phyloP scores from a whole-genome alignment of 148 eudicot species.

The Rheum nobile region DNA sequence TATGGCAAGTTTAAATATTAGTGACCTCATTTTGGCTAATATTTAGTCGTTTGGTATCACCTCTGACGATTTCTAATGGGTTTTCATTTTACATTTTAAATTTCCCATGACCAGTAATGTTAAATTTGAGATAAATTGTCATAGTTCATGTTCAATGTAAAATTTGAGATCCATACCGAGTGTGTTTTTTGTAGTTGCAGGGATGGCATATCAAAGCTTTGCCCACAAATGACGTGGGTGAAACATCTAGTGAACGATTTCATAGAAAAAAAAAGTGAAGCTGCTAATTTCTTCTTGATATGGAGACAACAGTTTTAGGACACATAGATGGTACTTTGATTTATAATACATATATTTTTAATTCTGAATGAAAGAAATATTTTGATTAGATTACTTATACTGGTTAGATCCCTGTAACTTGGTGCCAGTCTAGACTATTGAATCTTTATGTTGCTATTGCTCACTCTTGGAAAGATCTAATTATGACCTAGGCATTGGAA shows the following conservation, averaged over 20 bases:
- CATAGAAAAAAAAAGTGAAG: constrained; percentile 11
- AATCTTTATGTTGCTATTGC: not conserved
- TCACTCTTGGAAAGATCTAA: not conserved
- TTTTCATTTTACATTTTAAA: not conserved
- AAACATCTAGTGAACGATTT: constrained; percentile 20
- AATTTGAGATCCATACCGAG: not conserved
- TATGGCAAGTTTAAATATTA: not conserved
- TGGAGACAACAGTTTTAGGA: constrained; percentile 82
- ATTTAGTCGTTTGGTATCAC: not conserved
- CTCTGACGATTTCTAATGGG: not conserved
- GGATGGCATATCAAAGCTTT: constrained; percentile 30
- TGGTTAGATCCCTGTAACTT: no score
- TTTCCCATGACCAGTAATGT: not conserved
- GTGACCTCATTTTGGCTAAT: not conserved
- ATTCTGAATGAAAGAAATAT: not conserved
- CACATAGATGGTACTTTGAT: constrained; percentile 46
- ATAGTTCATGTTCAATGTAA: not conserved
- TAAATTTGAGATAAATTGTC: not conserved
- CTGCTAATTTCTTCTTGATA: constrained; percentile 24
- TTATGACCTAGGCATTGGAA: not conserved
- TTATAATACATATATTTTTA: not conserved
- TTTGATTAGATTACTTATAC: not conserved
- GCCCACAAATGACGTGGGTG: constrained; percentile 28
- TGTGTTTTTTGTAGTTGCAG: constrained; percentile 22
- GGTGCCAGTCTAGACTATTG: not conserved